These are phyloP conservation scores for Phytopythium mirpurense DNA, from an alignment of 352 stramenopile species.

Conservation along the genomic window DNA sequence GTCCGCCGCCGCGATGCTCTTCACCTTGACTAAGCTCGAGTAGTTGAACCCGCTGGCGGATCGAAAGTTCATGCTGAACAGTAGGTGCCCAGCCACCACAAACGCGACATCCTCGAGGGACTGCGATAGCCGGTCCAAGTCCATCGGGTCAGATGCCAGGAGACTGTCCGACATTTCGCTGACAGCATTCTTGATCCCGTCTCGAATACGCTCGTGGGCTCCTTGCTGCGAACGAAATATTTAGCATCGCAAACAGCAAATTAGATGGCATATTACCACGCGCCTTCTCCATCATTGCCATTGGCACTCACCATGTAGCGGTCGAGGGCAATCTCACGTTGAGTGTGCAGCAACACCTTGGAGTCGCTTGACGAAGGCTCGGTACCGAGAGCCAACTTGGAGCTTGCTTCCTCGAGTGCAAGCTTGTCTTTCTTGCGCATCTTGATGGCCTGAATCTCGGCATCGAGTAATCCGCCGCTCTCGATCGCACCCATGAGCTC, in stretches of 20 bases:
- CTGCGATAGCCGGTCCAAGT: conserved; percentile 32
- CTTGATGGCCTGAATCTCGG: conserved; percentile 21
- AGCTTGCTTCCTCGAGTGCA: not conserved
- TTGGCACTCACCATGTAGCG: conserved; percentile 59
- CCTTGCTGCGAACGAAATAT: conserved; percentile 32
- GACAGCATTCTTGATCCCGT: conserved; percentile 42
- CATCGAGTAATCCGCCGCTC: conserved; percentile 39
- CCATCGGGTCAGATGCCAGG: conserved; percentile 16
- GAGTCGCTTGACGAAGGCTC: conserved; percentile 13
- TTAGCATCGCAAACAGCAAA: conserved; percentile 4
- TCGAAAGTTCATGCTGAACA: conserved; percentile 83
- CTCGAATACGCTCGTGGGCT: conserved; percentile 54
- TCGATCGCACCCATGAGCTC: conserved; percentile 67
- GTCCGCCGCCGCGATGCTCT: conserved; percentile 61
- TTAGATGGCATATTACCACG: conserved; percentile 2
- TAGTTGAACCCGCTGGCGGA: conserved; percentile 77
- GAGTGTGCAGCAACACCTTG: conserved; percentile 32
- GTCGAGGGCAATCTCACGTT: conserved; percentile 58
- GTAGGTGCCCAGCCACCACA: conserved; percentile 61
- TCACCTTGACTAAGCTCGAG: conserved; percentile 70
- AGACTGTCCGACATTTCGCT: conserved; percentile 26
- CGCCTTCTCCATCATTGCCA: too few relatives aligned
- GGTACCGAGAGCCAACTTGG: conserved; percentile 10
- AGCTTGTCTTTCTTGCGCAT: conserved; percentile 10
- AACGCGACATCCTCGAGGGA: conserved; percentile 75